These are phyloP conservation scores for Fusarium penzigii DNA, from an alignment of 2,329 filamentous ascomycete species.

Conservation along the genomic window DNA sequence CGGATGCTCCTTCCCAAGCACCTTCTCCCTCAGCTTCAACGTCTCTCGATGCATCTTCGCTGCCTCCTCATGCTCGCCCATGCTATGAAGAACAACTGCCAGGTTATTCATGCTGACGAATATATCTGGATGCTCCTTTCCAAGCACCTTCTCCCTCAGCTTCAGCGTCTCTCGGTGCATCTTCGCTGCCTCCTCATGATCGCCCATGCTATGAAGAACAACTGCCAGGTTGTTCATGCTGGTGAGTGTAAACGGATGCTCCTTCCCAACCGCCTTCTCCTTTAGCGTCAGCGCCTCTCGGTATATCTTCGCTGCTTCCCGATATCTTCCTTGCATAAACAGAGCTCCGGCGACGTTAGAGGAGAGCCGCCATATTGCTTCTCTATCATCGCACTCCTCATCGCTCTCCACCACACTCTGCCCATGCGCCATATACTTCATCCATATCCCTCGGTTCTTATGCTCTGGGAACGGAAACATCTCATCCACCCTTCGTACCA, in stretches of 20 bases:
- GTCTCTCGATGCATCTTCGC: conserved; percentile 10
- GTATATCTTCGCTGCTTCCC: background rate
- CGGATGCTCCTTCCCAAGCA: too few species aligned
- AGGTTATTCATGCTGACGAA: background rate
- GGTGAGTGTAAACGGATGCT: background rate
- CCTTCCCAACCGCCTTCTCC: background rate
- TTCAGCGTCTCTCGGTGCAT: background rate
- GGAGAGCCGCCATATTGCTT: background rate
- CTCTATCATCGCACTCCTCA: conserved; percentile 1
- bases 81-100: background rate
- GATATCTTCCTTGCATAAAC: background rate
- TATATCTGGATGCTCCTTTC: background rate
- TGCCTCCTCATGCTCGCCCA: conserved; percentile 12
- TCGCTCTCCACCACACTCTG: conserved; percentile 7
- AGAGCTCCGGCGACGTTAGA: background rate
- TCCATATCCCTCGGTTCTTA: conserved; percentile 22
- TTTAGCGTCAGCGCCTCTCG: background rate
- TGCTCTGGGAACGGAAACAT: conserved; percentile 14
- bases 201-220: background rate
- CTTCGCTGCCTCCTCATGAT: conserved; percentile 15
- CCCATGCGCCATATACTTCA: conserved; percentile 25
- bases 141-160: background rate
- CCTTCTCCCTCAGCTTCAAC: conserved; percentile 10
- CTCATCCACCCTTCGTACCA: conserved; percentile 11
- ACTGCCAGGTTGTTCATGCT: conserved; percentile 3